phyloP scores from a whole-genome alignment of 163 green algal species.

The Prototheca wickerhamii region DNA sequence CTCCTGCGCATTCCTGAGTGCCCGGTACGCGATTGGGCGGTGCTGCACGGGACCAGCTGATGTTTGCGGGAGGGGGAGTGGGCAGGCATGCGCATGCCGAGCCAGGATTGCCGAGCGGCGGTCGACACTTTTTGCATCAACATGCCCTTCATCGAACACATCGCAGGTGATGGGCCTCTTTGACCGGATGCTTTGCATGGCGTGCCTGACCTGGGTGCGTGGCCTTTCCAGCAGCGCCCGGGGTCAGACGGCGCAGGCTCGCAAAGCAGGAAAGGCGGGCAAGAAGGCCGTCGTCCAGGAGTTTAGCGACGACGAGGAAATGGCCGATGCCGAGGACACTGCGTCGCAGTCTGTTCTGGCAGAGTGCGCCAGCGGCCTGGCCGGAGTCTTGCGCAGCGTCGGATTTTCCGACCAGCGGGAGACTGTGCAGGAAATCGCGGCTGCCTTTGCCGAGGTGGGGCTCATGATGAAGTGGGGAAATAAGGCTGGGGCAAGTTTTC shows the following conservation, averaged over 20 bases:
- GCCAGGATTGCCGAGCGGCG: neutral
- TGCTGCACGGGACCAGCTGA: neutral
- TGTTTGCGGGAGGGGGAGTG: neutral
- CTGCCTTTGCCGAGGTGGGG: conserved; percentile 9
- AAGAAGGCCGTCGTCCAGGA: neutral
- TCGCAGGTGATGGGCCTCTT: neutral
- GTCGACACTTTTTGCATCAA: neutral
- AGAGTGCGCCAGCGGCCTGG: no score
- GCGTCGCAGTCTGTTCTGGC: neutral
- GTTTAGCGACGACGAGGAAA: neutral
- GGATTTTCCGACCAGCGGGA: conserved; percentile 17
- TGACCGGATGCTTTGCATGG: neutral
- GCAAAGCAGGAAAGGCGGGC: neutral
- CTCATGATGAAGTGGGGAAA: conserved; percentile 23
- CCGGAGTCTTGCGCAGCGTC: neutral
- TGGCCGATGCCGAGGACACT: neutral
- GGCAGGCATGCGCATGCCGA: neutral
- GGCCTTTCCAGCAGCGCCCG: neutral
- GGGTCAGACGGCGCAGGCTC: neutral
- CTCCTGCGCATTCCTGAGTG: neutral
- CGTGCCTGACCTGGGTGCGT: neutral
- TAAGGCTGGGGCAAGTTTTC: no score
- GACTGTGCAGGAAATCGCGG: conserved; percentile 1
- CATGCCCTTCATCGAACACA: neutral
- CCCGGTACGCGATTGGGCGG: neutral